Evolutionary conservation across 164 flowering plant species (phyloP), one percentile per base, ranked within the genome.

Genomic region (Brasenia schreberi): DNA sequence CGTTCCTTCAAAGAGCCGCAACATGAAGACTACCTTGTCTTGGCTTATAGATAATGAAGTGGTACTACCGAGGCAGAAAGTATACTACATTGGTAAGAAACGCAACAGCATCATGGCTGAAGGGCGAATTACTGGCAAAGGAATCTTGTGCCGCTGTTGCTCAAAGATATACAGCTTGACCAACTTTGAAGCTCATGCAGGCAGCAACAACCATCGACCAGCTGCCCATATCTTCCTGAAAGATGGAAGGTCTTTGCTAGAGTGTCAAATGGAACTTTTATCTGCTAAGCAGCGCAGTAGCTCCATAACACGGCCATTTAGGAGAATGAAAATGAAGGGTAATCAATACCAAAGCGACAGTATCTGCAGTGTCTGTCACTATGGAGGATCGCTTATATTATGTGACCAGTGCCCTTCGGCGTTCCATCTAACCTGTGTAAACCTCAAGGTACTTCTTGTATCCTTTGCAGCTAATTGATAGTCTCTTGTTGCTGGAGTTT

Each of bases 361-460:
- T 65, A 82, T 87, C 63, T 94, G 98, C 74, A 79, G 87, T 43
- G 72, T 89, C 19, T 90, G 98, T 74, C 93, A 80, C 65, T 83
- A 79, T 78, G 97, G 93, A 6, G 97, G 99, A 64, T 74, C 78
- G n/a, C 69, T 91, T 63, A 18, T 91, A 68, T 67, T 89, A 62
- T 94, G 98, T 72, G 96, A 94, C 75, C 76, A 65, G 19, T 94
- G 98, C 56, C 98, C 97, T 42, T 82, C 98, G 7, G 71, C 96
- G n/a, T 93, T 83, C 67, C 97, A 93, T 70, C 72, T 75, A 63
- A 64, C 59, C 64, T 93, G 98, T 72, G 77, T 95, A 43, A 83
- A 83, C 70, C 64, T 92, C 71, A 67, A 84, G 97, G 99, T 91
- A 66, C 11, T 62, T 45, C 45, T 10, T 69, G 65, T 69, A n/a